Base-by-base conservation (phyloP, 768 basidiomycete species). In the Roridomyces roridus region DNA sequence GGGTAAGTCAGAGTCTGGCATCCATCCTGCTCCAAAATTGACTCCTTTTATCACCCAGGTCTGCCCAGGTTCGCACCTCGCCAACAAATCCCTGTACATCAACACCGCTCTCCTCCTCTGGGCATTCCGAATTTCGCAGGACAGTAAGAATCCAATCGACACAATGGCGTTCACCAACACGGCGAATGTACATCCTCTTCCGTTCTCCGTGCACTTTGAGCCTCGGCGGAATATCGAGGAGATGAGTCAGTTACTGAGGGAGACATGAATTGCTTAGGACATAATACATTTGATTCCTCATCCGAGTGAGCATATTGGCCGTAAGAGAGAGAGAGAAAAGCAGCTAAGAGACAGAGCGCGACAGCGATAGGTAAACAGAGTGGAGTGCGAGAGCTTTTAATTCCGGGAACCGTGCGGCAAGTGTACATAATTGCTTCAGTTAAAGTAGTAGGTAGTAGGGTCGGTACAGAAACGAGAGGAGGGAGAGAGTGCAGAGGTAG, bases 51-150 rank as follows among this genome's bases (percentile, higher is more conserved):
- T 20, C 24, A 5, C 47, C 43, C 18, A 83, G 87, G 76, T 88
- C 6, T 90, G 87, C 56, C 87, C 86, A 0, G 87, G 87, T 0
- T 81, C 83, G 62, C 80, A 87, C 66, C 80, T 90, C 28, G 87
- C 81, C 7, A 74, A 72, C 36, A 60, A 55, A 63, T 89, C 88
- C 7, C 69, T 90, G 3, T 87, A 86, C 63, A 74, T 90, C 59
- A 89, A 86, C 54, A 80, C 84, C 0, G 85, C 85, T 0, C 75
- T 88, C 14, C 71, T 86, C 2, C 68, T 87, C 29, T 89, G 87
- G 86, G 83, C 87, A 0, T 89, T 90, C 76, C 76, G 69, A 2
- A 74, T 91, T 21, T 73, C 72, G 4, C 65, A 80, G 25, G 83
- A 87, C 60, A 79, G 82, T 0, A 62, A 70, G 0, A 69, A 74